phyloP scores from a whole-genome alignment of 495 filamentous ascomycete genomes.

The Podospora conica region DNA sequence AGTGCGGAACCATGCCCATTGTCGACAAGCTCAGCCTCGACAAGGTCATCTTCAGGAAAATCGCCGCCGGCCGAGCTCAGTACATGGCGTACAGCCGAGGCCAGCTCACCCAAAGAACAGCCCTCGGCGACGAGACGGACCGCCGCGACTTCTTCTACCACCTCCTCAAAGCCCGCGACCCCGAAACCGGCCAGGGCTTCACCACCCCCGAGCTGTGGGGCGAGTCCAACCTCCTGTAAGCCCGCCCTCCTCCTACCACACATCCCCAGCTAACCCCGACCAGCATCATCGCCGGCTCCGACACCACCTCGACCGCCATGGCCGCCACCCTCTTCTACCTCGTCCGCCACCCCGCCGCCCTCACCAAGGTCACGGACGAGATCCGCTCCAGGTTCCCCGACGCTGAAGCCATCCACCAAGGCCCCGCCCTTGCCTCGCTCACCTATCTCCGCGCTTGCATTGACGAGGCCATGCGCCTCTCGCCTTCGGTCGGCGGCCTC shows the following conservation, averaged over 20 bases:
- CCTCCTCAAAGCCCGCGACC: constrained; percentile 53
- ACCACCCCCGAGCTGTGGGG: constrained; percentile 61
- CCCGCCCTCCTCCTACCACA: constrained; percentile 32
- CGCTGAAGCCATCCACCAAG: constrained; percentile 48
- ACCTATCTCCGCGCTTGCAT: constrained; percentile 57
- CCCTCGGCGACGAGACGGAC: constrained; percentile 49
- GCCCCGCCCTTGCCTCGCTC: constrained; percentile 48
- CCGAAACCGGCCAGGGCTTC: constrained; percentile 59
- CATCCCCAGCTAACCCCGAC: neutral
- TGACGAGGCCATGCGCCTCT: constrained; percentile 67
- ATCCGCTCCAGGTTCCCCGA: constrained; percentile 43
- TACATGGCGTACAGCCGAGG: constrained; percentile 53
- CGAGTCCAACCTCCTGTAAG: constrained; percentile 60
- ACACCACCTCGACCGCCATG: constrained; percentile 62
- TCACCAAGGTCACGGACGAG: constrained; percentile 44
- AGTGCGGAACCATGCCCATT: constrained; percentile 51
- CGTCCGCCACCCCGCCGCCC: constrained; percentile 46
- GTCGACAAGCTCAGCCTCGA: constrained; percentile 52
- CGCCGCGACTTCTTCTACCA: constrained; percentile 62
- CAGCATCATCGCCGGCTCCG: constrained; percentile 52
- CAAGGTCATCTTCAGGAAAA: constrained; percentile 51
- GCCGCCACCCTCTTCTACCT: constrained; percentile 63
- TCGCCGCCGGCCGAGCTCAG: constrained; percentile 43
- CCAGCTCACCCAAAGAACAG: constrained; percentile 50
- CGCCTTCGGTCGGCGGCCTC: constrained; percentile 56